Conservation (phyloP, 1,284 basidiomycete genomes). For the Pyrrhoderma noxium region DNA sequence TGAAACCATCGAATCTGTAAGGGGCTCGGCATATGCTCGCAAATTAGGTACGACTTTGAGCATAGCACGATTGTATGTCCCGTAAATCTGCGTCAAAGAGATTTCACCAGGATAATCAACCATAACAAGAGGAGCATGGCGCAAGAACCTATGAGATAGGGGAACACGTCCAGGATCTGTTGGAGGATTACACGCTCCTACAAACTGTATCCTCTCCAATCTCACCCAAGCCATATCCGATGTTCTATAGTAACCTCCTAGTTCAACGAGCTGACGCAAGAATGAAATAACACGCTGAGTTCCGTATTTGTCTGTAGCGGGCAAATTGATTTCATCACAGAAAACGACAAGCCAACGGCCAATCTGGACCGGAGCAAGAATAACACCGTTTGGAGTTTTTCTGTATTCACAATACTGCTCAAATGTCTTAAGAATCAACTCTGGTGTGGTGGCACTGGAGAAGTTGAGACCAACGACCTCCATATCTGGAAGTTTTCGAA, state of each 20-base stretch:
- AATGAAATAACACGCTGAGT: conserved; percentile 99
- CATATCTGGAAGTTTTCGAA: conserved; percentile 97
- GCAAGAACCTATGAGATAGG: conserved; percentile 92
- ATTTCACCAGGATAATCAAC: conserved; percentile 98
- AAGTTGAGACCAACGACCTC: conserved; percentile 99
- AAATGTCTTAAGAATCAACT: conserved; percentile 97
- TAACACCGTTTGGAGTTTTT: conserved; percentile 95
- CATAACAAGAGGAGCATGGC: conserved; percentile 98
- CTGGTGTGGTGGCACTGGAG: conserved; percentile 97
- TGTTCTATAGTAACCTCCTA: conserved; percentile 92
- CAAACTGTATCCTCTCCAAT: conserved; percentile 97
- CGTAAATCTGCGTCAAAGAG: conserved; percentile 97
- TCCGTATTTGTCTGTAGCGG: conserved; percentile 96
- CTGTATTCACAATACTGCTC: conserved; percentile 99
- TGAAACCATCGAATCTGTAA: conserved; percentile 96
- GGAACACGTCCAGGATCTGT: conserved; percentile 99
- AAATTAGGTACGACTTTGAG: conserved; percentile 95
- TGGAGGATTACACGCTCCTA: conserved; percentile 98
- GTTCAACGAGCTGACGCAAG: conserved; percentile 94
- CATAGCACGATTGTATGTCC: conserved; percentile 95
- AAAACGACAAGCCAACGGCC: conserved; percentile 98
- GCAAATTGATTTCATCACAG: conserved; percentile 99
- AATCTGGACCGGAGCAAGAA: conserved; percentile 90
- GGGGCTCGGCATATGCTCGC: conserved; percentile 87
- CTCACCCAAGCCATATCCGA: conserved; percentile 96